Evolutionary conservation across 495 filamentous ascomycete species (phyloP).

Genomic region (Aspergillus haitiensis): DNA sequence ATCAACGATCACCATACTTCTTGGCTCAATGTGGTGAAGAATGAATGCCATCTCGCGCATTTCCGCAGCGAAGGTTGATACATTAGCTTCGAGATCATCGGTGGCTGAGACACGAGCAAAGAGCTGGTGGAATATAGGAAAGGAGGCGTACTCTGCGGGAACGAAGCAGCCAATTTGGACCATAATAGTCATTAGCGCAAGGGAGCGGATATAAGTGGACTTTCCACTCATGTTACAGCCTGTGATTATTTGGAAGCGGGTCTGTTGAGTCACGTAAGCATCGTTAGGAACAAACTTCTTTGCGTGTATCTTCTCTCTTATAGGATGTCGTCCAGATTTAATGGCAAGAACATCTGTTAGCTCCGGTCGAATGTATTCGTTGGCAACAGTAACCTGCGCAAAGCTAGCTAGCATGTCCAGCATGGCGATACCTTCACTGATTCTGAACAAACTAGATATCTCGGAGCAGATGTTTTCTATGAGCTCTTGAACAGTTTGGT

Average conservation of each 20-base stretch:
- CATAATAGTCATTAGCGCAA: slow-evolving; percentile 87
- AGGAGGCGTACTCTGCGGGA: slow-evolving; percentile 77
- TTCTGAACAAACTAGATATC: slow-evolving; percentile 68
- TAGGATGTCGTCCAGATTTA: slow-evolving; percentile 79
- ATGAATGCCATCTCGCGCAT: slow-evolving; percentile 97
- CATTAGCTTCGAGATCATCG: slow-evolving; percentile 86
- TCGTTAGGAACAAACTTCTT: slow-evolving; percentile 83
- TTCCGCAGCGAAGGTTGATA: slow-evolving; percentile 90
- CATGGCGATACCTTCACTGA: slow-evolving; percentile 83
- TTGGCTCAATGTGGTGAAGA: slow-evolving; percentile 69
- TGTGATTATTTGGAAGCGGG: slow-evolving; percentile 88
- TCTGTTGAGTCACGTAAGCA: slow-evolving; percentile 73
- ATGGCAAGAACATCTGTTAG: slow-evolving; percentile 74
- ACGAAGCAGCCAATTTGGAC: slow-evolving; percentile 92
- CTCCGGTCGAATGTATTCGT: slow-evolving; percentile 80
- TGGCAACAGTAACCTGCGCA: slow-evolving; percentile 69
- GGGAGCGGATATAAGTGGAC: slow-evolving; percentile 86
- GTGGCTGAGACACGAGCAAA: slow-evolving; percentile 86
- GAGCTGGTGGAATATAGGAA: slow-evolving; percentile 77
- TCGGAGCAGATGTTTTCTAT: slow-evolving; percentile 65
- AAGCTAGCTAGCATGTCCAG: slow-evolving; percentile 91
- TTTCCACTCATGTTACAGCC: slow-evolving; percentile 99
- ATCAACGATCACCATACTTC: slow-evolving; percentile 83
- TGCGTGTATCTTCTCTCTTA: slow-evolving; percentile 69
- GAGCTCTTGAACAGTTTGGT: slow-evolving; percentile 65